Evolutionary conservation across 148 eudicot genomes (phyloP).

Genomic region (Camellia japonica): DNA sequence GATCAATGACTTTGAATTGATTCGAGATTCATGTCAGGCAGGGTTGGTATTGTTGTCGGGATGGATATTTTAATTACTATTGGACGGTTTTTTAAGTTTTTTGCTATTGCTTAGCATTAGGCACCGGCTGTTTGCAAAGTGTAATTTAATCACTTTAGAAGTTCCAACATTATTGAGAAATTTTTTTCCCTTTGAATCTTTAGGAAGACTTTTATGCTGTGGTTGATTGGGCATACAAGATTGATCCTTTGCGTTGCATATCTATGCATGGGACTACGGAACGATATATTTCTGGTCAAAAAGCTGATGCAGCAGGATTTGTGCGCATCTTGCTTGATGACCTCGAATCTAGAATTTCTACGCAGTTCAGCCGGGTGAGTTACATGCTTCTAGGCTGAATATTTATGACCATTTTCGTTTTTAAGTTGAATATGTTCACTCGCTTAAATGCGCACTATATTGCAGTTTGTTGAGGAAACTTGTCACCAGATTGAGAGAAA

Average conservation of each 20-base stretch:
- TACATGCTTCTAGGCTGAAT: constrained; percentile 13
- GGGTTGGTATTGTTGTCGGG: neutral
- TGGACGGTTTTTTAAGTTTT: constrained; percentile 5
- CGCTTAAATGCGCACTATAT: constrained; percentile 7
- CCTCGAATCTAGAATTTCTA: constrained; percentile 84
- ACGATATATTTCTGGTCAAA: constrained; percentile 81
- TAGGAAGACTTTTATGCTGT: constrained; percentile 97
- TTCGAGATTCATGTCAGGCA: neutral
- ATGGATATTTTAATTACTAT: neutral
- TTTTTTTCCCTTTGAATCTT: constrained; percentile 3
- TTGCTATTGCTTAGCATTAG: constrained; percentile 10
- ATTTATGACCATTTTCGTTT: neutral
- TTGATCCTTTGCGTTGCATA: constrained; percentile 92
- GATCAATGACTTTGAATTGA: constrained; percentile 4
- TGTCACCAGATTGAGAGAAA: constrained; percentile 96
- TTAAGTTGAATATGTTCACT: neutral
- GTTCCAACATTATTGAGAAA: constrained; percentile 7
- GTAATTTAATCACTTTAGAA: constrained; percentile 10
- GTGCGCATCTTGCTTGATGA: constrained; percentile 91
- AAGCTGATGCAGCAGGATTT: constrained; percentile 97
- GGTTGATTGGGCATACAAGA: constrained; percentile 95
- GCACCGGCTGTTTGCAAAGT: constrained; percentile 1
- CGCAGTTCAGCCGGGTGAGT: constrained; percentile 73
- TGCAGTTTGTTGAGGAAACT: constrained; percentile 94
- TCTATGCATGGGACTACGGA: constrained; percentile 95